These are phyloP conservation scores for Ophiostoma ulmi DNA, from an alignment of 2,329 filamentous ascomycete species.

Conservation along the genomic window DNA sequence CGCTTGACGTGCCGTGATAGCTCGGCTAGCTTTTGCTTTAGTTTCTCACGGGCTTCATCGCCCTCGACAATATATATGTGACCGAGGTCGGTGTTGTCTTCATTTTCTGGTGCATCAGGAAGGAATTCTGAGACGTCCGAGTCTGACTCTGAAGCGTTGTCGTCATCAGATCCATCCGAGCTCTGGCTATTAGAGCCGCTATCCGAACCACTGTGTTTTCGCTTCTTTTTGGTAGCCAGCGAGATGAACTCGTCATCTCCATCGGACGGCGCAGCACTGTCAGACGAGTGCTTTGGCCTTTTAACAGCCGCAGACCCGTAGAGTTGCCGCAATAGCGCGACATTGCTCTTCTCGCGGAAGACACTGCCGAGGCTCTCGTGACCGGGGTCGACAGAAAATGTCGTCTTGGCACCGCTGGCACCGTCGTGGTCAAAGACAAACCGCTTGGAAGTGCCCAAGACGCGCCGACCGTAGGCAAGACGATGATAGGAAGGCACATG, in stretches of 20 bases:
- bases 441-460: constrained; percentile 60
- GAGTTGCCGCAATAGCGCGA: background rate
- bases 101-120: constrained; percentile 23
- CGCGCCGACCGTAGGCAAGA: constrained; percentile 60
- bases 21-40: constrained; percentile 32
- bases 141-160: background rate
- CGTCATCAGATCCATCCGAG: background rate
- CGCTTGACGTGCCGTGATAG: constrained; percentile 61
- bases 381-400: constrained; percentile 47
- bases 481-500: constrained; percentile 67
- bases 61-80: constrained; percentile 24
- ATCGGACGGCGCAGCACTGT: background rate
- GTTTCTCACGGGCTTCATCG: constrained; percentile 2
- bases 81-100: constrained; percentile 34
- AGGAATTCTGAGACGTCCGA: background rate
- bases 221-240: constrained; percentile 1
- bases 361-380: constrained; percentile 39
- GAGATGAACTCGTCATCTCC: constrained; percentile 10
- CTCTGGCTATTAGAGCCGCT: background rate
- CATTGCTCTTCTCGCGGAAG: constrained; percentile 35
- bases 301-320: background rate
- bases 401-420: constrained; percentile 45
- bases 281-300: background rate
- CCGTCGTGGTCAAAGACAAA: constrained; percentile 61
- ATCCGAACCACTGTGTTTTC: background rate